Base-by-base conservation (phyloP, 1,284 basidiomycete genomes). In the Malassezia furfur region DNA sequence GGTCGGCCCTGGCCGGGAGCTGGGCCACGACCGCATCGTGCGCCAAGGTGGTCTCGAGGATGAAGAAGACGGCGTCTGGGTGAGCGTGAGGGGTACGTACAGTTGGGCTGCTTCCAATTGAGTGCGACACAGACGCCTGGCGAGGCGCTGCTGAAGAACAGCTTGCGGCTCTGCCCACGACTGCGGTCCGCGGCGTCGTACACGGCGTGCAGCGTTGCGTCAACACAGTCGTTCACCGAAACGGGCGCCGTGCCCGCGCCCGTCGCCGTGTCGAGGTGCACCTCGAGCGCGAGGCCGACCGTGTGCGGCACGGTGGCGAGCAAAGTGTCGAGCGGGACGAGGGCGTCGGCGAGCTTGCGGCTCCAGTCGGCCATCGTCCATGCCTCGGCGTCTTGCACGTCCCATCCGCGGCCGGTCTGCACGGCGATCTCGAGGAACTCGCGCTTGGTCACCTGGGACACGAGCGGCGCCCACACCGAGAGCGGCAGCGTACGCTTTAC, bases 81-180 rank as follows among this genome's bases (percentile, higher is more conserved):
- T 43, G 49, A 54, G 56, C 52, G 11, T 75, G 81, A 75, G 77
- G 86, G 89, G 30, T 43, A 43, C 40, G 19, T 43, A 43, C 40
- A 96, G 76, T 98, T 98, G 15, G 94, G 94, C 77, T 99, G 94
- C 77, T 99, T 99, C 91, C 94, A 96, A 75, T 98, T 96, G 53
- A 98, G 76, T 15, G 86, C 84, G 3, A 86, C 83, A 54, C 72
- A 74, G 4, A 70, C 72, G 21, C 68, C 71, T 6, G 72, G 70
- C 25, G 62, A 65, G 5, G 64, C 37, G 15, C 67, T 70, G 8
- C 65, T 64, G 39, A 74, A 74, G 31, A 74, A 52, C 15, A 74
- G 64, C 54, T 68, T 70, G 25, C 72, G 62, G 41, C 64, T 65
- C 50, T 68, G 65, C 28, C 61, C 56, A 19, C 60, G 56, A 21